Base-by-base conservation (phyloP, 768 basidiomycete species). In the Lactifluus pinguis region DNA sequence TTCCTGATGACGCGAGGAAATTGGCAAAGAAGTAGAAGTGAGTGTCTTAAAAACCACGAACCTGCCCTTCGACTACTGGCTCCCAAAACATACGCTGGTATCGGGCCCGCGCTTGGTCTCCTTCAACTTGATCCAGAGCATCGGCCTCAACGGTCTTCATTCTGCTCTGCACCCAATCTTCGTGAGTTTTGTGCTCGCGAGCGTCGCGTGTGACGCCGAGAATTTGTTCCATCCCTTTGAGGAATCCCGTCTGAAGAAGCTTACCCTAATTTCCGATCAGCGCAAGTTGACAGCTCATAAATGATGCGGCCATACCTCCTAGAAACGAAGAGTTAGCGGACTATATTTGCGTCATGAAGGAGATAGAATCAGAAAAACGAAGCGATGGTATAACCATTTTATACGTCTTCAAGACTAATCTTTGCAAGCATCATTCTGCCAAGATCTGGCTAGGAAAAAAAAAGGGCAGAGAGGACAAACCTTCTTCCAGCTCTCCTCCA, bases 381-480 rank as follows among this genome's bases (percentile, higher is more conserved):
- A 62, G 60, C 58, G 66, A 57, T 60, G 67, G 69, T 83, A 76
- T 83, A 89, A 90, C 87, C 89, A 89, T 81, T 74, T 74, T 71
- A 64, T 64, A 64, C 68, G 86, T 91, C 91, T 91, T 86, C 73
- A 92, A 92, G 90, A 95, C 91, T 94, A 95, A 95, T 94, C 92
- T 80, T 74, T 65, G 51, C 80, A 74, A 73, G 73, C 79, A 80
- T 83, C 86, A 84, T 80, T 57, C 49, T 41, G 67, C 49, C 68
- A 64, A 63, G 63, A 54, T 30, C 53, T 64, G 65, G 52, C 30
- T 48, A 45, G n/a, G n/a, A n/a, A 45, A 34, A 5, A 60, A 57
- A 30, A 42, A 34, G 11, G 11, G 39, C 52, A 48, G 34, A 50
- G 55, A 49, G 59, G 41, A 77, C 82, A 68, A 68, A 87, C 89